phyloP scores from a whole-genome alignment of 1,284 basidiomycete genomes.

The Ustilago sp. region DNA sequence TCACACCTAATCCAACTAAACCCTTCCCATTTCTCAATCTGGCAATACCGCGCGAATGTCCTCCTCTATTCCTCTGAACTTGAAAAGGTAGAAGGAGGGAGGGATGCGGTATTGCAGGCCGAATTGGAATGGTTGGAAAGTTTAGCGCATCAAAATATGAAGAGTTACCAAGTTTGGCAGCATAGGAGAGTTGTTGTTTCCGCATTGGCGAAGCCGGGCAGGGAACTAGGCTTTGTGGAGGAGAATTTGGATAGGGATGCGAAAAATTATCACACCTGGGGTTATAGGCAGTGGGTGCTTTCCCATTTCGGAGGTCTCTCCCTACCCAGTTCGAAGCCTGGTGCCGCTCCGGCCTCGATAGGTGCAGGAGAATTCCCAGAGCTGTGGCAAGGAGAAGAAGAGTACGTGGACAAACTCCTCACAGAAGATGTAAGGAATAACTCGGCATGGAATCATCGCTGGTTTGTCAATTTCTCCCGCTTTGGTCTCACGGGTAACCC shows the following conservation, averaged over 20 bases:
- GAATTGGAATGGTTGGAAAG: constrained; percentile 60
- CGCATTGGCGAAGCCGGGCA: constrained; percentile 48
- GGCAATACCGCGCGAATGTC: constrained; percentile 63
- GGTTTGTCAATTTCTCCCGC: constrained; percentile 81
- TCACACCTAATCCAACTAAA: constrained; percentile 59
- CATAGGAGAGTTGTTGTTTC: constrained; percentile 57
- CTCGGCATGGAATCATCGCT: constrained; percentile 97
- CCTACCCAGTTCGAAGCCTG: neutral
- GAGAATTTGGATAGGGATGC: constrained; percentile 50
- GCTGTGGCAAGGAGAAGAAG: constrained; percentile 82
- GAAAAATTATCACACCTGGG: constrained; percentile 69
- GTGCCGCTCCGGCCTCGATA: neutral
- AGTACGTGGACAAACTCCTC: constrained; percentile 82
- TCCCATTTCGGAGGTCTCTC: constrained; percentile 60
- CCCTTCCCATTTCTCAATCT: constrained; percentile 61
- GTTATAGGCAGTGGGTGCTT: constrained; percentile 65
- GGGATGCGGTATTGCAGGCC: constrained; percentile 23
- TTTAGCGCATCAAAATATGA: constrained; percentile 62
- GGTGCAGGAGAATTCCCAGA: constrained; percentile 56
- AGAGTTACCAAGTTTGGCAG: constrained; percentile 68
- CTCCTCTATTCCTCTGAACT: constrained; percentile 39
- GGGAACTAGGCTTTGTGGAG: constrained; percentile 56
- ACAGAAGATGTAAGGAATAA: constrained; percentile 89
- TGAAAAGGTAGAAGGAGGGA: neutral
- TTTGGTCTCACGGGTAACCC: constrained; percentile 25